A percentile compares a stretch with the other conserved stretches of the same genome.
Conservation (phyloP, 345 rosid species). For the Camelina neglecta region DNA sequence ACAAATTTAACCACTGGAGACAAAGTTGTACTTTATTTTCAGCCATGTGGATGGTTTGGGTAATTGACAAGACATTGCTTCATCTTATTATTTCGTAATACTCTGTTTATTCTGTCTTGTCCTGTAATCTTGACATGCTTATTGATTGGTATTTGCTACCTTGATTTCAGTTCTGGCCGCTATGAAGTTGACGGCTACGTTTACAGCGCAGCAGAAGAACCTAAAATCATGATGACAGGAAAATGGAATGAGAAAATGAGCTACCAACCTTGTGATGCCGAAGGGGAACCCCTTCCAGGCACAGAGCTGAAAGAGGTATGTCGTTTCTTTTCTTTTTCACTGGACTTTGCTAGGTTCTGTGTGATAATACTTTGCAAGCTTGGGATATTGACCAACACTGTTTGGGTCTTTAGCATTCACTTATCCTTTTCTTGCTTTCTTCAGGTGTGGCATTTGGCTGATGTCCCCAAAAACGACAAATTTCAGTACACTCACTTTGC, state of each 20-base stretch:
- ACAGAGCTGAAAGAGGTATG: conserved; percentile 71
- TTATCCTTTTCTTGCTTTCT: conserved; percentile 20
- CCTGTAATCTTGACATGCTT: conserved; percentile 5
- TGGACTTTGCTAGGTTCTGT: neutral
- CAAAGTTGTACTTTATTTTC: conserved; percentile 77
- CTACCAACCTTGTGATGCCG: conserved; percentile 80
- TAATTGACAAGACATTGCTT: conserved; percentile 34
- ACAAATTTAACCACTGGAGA: conserved; percentile 76
- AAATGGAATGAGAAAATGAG: conserved; percentile 84
- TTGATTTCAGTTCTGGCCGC: conserved; percentile 73
- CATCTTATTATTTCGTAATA: conserved; percentile 1
- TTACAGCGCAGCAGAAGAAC: conserved; percentile 76
- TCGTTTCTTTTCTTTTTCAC: conserved; percentile 6
- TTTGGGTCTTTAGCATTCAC: neutral
- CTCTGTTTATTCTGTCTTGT: conserved; percentile 5
- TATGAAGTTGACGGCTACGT: conserved; percentile 89
- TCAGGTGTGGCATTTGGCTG: conserved; percentile 85
- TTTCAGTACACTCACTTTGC: conserved; percentile 77
- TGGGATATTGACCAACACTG: conserved; percentile 1
- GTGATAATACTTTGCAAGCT: neutral
- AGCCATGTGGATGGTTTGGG: conserved; percentile 94
- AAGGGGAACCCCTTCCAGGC: conserved; percentile 78
- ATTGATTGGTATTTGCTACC: neutral
- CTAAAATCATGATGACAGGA: conserved; percentile 81
- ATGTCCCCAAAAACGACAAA: conserved; percentile 72